Conservation (phyloP, 257 asterid genomes). For the Solanum paucissectum region DNA sequence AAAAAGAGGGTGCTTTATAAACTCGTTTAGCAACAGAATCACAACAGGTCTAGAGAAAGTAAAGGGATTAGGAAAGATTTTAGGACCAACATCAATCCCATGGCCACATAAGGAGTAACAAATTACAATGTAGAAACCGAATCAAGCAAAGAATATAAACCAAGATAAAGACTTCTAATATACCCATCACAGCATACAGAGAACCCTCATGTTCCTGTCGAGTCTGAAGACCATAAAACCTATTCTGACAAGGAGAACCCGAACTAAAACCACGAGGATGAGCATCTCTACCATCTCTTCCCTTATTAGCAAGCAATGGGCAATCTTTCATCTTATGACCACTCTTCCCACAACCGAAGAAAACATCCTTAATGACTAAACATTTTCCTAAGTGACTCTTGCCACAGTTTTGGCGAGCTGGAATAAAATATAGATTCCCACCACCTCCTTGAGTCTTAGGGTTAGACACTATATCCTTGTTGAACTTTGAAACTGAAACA, state of each 20-base stretch:
- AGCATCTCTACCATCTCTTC: background rate
- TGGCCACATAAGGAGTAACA: background rate
- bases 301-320: background rate
- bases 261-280: background rate
- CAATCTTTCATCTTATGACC: background rate
- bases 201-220: background rate
- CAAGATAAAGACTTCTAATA: background rate
- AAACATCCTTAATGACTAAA: background rate
- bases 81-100: background rate
- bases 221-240: background rate
- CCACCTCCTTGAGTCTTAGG: background rate
- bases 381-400: background rate
- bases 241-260: background rate
- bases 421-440: background rate
- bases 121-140: background rate
- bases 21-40: background rate
- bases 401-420: background rate
- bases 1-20: background rate
- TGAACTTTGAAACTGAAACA: too few relatives aligned
- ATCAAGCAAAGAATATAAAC: background rate
- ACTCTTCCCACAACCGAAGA: background rate
- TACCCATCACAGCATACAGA: background rate
- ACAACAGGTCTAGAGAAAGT: background rate
- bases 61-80: background rate
- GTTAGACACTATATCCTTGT: too few relatives aligned